Percentiles rank a stretch among this genome's conserved stretches.
Evolutionary conservation across 306 rosid species (phyloP).

Genomic region (Prunus salicina): DNA sequence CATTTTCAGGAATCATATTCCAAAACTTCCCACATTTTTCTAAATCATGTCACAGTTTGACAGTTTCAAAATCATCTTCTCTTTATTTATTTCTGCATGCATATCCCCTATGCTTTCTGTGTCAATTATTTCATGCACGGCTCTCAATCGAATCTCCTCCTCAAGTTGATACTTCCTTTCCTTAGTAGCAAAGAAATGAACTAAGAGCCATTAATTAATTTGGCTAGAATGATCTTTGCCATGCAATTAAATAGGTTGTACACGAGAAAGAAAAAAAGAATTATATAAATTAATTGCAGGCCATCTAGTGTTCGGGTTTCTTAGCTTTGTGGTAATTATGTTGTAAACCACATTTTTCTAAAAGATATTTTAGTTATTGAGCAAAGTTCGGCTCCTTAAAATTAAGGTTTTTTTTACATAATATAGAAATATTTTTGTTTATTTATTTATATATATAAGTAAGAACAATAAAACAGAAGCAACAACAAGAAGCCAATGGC

Average conservation of each 20-base stretch:
- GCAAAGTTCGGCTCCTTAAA: no score
- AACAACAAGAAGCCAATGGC: slow-evolving; percentile 4
- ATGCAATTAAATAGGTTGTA: no score
- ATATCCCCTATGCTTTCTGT: slow-evolving; percentile 12
- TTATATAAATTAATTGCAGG: neutral
- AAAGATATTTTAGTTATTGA: neutral
- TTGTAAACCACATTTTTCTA: neutral
- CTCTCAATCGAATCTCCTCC: slow-evolving; percentile 16
- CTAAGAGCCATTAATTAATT: neutral
- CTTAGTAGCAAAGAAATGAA: slow-evolving; percentile 33
- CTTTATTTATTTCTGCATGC: slow-evolving; percentile 16
- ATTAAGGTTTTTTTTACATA: no score
- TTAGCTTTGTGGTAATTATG: neutral
- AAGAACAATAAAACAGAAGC: slow-evolving; percentile 1
- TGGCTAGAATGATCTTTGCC: no score
- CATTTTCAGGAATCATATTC: slow-evolving; percentile 34
- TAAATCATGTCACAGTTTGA: neutral
- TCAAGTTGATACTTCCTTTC: slow-evolving; percentile 29
- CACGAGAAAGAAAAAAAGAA: neutral
- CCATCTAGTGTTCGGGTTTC: neutral
- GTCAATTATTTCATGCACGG: slow-evolving; percentile 12
- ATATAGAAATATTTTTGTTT: neutral
- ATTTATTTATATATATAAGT: neutral
- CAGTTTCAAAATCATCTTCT: neutral
- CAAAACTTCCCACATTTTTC: neutral